These are phyloP conservation scores for Lentinula lateritia DNA, from an alignment of 768 basidiomycete genomes.

Conservation along the genomic window DNA sequence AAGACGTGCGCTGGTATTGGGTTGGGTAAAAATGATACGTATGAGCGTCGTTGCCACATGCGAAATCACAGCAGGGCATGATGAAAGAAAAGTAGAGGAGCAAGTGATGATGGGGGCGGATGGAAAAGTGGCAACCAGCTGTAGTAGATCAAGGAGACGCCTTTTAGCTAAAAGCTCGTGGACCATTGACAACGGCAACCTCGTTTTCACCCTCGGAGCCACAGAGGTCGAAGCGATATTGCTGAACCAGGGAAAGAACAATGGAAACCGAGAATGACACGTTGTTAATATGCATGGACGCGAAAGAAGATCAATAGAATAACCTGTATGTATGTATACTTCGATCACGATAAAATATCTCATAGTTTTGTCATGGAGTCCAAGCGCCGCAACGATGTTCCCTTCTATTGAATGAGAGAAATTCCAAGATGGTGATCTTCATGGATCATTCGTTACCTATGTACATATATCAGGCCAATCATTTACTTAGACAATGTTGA, in stretches of 20 bases:
- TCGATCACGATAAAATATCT: background rate
- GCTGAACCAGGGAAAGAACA: background rate
- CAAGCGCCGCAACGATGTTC: constrained; percentile 1
- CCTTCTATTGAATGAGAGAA: background rate
- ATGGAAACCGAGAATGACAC: constrained; percentile 6
- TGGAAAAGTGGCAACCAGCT: background rate
- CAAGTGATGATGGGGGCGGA: background rate
- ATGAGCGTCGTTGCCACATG: background rate
- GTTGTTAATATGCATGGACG: constrained; percentile 3
- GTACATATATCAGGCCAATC: constrained; percentile 2
- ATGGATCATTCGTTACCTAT: background rate
- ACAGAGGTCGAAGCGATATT: background rate
- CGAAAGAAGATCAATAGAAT: constrained; percentile 4
- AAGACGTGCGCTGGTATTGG: background rate
- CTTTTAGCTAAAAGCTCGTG: background rate
- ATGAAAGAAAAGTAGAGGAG: background rate
- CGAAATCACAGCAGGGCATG: background rate
- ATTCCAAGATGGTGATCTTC: background rate
- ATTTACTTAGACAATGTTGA: background rate
- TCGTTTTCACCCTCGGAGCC: background rate
- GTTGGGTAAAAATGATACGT: background rate
- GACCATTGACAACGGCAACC: constrained; percentile 7
- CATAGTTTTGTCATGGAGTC: background rate
- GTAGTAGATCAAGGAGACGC: background rate
- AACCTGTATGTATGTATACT: background rate